A percentile compares a stretch with the other conserved stretches of the same genome.
phyloP scores from a whole-genome alignment of 2,329 filamentous ascomycete genomes.

The Hypoxylon sp. region DNA sequence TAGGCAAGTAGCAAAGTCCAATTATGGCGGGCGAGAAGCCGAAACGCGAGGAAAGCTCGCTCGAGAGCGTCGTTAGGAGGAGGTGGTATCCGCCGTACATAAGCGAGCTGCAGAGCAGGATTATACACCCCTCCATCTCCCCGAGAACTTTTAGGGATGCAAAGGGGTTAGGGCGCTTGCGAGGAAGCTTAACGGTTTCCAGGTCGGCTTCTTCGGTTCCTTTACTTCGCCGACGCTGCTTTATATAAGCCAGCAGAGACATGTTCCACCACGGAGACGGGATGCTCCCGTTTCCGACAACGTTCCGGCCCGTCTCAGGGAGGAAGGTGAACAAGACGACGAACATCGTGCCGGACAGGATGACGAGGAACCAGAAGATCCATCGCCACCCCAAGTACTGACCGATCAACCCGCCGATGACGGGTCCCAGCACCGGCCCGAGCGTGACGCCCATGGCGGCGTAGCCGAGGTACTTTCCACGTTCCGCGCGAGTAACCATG shows the following conservation, averaged over 20 bases:
- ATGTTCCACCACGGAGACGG: conserved; percentile 13
- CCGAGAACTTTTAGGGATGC: conserved; percentile 38
- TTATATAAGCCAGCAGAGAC: conserved; percentile 6
- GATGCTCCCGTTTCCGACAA: conserved; percentile 33
- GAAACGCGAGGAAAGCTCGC: conserved; percentile 20
- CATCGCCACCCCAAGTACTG: conserved; percentile 25
- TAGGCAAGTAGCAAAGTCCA: conserved; percentile 26
- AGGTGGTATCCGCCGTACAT: conserved; percentile 41
- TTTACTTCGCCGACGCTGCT: not conserved
- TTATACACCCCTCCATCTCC: conserved; percentile 40
- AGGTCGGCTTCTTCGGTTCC: conserved; percentile 5
- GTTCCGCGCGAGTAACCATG: conserved; percentile 31
- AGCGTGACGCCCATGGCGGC: conserved; percentile 16
- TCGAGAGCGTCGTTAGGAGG: conserved; percentile 39
- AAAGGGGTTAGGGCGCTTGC: conserved; percentile 38
- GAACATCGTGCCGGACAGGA: conserved; percentile 10
- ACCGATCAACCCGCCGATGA: conserved; percentile 25
- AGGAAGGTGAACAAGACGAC: conserved; percentile 19
- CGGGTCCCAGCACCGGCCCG: conserved; percentile 24
- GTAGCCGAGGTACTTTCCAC: conserved; percentile 30
- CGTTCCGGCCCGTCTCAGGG: conserved; percentile 35
- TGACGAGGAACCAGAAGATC: conserved; percentile 35
- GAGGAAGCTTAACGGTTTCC: conserved; percentile 5
- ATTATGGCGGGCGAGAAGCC: conserved; percentile 22
- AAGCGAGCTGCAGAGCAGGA: conserved; percentile 37